phyloP scores from a whole-genome alignment of 345 rosid genomes.

The Leavenworthia alabamica region DNA sequence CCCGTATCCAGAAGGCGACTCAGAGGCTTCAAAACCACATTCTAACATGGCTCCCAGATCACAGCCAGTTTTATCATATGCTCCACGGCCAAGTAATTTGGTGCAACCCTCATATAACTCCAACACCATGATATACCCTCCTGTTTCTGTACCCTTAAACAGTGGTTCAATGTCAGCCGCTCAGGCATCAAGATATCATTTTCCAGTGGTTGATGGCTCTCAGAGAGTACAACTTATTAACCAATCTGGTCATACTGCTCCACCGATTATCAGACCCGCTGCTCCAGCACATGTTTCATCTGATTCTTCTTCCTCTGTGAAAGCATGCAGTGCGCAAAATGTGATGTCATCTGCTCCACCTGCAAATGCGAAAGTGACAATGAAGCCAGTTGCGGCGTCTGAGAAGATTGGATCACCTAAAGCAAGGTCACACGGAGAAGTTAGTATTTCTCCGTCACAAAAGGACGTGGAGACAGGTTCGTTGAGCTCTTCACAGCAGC shows the following conservation, averaged over 20 bases:
- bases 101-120: constrained; percentile 41
- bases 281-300: constrained; percentile 28
- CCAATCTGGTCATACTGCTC: constrained; percentile 37
- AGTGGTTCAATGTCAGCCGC: constrained; percentile 50
- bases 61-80: constrained; percentile 53
- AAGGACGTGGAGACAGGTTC: constrained; percentile 33
- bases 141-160: constrained; percentile 49
- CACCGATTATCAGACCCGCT: constrained; percentile 40
- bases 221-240: constrained; percentile 51
- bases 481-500: constrained; percentile 34
- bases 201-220: constrained; percentile 45
- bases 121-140: constrained; percentile 39
- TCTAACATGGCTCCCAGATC: constrained; percentile 56
- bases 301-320: constrained; percentile 38
- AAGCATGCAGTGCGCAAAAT: constrained; percentile 37
- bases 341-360: constrained; percentile 32
- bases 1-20: constrained; percentile 46
- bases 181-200: constrained; percentile 58
- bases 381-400: constrained; percentile 44
- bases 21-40: constrained; percentile 53
- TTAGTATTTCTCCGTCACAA: constrained; percentile 25
- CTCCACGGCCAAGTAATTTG: constrained; percentile 46
- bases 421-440: constrained; percentile 36
- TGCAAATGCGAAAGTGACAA: constrained; percentile 42
- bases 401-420: constrained; percentile 43